Percentiles rank a stretch among this genome's conserved stretches.
phyloP scores from a whole-genome alignment of 2,329 filamentous ascomycete genomes.

The Biscogniauxia sp. region DNA sequence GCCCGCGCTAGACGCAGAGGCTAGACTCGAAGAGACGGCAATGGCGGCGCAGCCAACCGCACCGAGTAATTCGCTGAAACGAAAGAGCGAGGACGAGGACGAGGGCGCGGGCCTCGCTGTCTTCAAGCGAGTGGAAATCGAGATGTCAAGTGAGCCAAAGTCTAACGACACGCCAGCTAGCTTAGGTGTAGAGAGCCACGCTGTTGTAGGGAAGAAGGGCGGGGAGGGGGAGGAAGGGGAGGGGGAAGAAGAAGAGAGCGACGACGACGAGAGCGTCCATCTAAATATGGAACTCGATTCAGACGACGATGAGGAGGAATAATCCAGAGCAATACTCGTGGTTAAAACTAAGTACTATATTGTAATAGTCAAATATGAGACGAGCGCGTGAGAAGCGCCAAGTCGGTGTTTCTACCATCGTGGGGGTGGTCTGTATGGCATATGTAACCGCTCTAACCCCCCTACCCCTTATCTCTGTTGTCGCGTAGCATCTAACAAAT shows the following conservation, averaged over 20 bases:
- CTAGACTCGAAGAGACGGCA: conserved; percentile 14
- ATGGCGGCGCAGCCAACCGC: conserved; percentile 11
- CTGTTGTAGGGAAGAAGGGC: not conserved
- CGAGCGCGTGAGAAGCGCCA: not conserved
- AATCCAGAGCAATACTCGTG: not conserved
- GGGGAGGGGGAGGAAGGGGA: conserved; percentile 38
- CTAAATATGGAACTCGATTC: conserved; percentile 57
- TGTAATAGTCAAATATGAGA: not conserved
- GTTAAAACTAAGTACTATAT: not conserved
- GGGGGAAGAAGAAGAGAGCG: conserved; percentile 38
- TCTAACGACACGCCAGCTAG: conserved; percentile 9
- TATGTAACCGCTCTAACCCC: no score
- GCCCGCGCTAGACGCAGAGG: conserved; percentile 20
- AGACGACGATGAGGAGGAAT: conserved; percentile 19
- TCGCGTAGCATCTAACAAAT: not conserved
- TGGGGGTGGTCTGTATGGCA: not conserved
- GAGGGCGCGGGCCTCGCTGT: conserved; percentile 29
- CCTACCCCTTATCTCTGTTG: not conserved
- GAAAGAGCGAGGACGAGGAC: conserved; percentile 43
- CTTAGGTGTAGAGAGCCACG: conserved; percentile 8
- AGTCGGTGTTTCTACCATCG: not conserved
- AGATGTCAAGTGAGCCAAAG: conserved; percentile 20
- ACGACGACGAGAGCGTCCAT: conserved; percentile 54
- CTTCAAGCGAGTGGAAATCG: conserved; percentile 40
- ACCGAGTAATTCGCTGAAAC: conserved; percentile 35